A percentile compares a stretch with the other conserved stretches of the same genome.
Evolutionary conservation across 495 filamentous ascomycete genomes (phyloP).

Genomic region (Annulohypoxylon nitens): DNA sequence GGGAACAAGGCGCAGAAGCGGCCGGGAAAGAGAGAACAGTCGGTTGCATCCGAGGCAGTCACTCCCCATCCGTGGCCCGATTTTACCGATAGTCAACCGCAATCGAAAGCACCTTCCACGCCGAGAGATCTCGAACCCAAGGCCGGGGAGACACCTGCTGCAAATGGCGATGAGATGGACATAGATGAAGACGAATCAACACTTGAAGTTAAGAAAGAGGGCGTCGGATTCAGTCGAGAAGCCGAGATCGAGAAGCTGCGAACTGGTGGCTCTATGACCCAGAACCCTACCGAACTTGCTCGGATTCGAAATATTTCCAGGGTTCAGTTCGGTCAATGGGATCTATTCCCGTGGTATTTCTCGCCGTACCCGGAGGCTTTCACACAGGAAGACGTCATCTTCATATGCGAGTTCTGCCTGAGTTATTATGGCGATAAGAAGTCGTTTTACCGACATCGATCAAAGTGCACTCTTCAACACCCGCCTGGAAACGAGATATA

Average conservation of each 20-base stretch:
- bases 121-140: slow-evolving; percentile 56
- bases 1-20: slow-evolving; percentile 70
- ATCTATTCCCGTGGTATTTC: slow-evolving; percentile 98
- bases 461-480: slow-evolving; percentile 91
- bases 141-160: slow-evolving; percentile 56
- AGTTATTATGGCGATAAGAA: slow-evolving; percentile 85
- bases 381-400: slow-evolving; percentile 86
- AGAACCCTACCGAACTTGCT: slow-evolving; percentile 96
- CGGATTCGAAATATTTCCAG: slow-evolving; percentile 93
- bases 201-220: slow-evolving; percentile 58
- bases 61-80: slow-evolving; percentile 63
- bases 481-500: slow-evolving; percentile 99
- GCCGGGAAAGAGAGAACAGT: slow-evolving; percentile 63
- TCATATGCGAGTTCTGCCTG: slow-evolving; percentile 98
- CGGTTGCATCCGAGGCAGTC: slow-evolving; percentile 59
- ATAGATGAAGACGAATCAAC: slow-evolving; percentile 60
- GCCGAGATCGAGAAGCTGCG: slow-evolving; percentile 96
- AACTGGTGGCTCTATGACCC: slow-evolving; percentile 96
- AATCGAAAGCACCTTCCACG: slow-evolving; percentile 54
- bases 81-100: slow-evolving; percentile 45
- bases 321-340: slow-evolving; percentile 92
- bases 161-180: slow-evolving; percentile 67
- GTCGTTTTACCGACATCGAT: slow-evolving; percentile 84
- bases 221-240: slow-evolving; percentile 75
- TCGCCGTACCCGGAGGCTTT: slow-evolving; percentile 94